phyloP scores from a whole-genome alignment of 2,329 filamentous ascomycete genomes.

The Cercospora canescens region DNA sequence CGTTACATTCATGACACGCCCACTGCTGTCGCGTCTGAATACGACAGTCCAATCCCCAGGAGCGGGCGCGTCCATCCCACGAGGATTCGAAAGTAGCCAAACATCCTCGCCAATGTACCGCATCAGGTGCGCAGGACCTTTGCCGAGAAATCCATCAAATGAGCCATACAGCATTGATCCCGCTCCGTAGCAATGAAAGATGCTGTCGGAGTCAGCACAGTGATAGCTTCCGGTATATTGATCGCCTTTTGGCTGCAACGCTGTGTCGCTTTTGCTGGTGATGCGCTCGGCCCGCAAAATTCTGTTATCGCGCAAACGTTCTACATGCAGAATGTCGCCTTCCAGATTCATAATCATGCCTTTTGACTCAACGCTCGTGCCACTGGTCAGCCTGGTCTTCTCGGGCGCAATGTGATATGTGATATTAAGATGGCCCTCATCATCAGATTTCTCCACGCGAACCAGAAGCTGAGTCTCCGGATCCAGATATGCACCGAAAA shows the following conservation, averaged over 20 bases:
- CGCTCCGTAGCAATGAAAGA: conserved; percentile 38
- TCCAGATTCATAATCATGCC: conserved; percentile 34
- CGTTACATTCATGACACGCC: conserved; percentile 29
- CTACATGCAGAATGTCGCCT: conserved; percentile 28
- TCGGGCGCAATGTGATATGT: conserved; percentile 13
- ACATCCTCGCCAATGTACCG: conserved; percentile 42
- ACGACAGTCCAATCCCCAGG: conserved; percentile 48
- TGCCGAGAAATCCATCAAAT: conserved; percentile 46
- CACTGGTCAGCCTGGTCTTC: conserved; percentile 5
- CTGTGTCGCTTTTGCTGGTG: not conserved
- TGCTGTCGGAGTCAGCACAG: conserved; percentile 41
- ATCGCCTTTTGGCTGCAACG: not conserved
- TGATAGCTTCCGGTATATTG: conserved; percentile 36
- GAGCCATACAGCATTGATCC: conserved; percentile 44
- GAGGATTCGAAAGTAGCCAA: conserved; percentile 41
- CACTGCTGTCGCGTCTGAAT: conserved; percentile 28
- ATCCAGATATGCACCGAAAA: conserved; percentile 44
- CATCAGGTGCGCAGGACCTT: conserved; percentile 42
- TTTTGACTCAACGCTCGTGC: conserved; percentile 24
- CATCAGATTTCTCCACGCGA: conserved; percentile 22
- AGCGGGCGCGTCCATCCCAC: conserved; percentile 44
- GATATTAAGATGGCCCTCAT: conserved; percentile 25
- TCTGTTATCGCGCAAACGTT: conserved; percentile 26
- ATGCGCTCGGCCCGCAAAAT: conserved; percentile 13
- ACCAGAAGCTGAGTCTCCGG: conserved; percentile 38